These are phyloP conservation scores for Rauvolfia tetraphylla DNA, from an alignment of 257 asterid species.

Conservation along the genomic window DNA sequence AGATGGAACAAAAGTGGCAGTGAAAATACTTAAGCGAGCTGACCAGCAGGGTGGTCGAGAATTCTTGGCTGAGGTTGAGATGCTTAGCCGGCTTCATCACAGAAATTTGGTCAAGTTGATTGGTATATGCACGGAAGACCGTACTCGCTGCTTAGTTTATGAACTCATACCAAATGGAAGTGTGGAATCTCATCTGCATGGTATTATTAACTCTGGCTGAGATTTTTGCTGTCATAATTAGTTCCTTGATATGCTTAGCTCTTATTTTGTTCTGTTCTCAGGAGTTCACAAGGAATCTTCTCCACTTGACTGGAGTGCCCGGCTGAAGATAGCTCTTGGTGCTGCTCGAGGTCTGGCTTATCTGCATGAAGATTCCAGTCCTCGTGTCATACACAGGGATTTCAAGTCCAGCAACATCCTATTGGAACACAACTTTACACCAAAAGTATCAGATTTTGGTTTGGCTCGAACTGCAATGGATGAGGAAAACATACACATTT, in stretches of 20 bases:
- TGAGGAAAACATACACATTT: constrained; percentile 71
- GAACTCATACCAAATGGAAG: constrained; percentile 81
- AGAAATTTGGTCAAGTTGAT: constrained; percentile 84
- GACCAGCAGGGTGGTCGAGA: constrained; percentile 93
- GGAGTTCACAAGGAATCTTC: constrained; percentile 69
- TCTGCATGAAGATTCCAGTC: constrained; percentile 95
- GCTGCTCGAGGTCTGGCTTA: constrained; percentile 94
- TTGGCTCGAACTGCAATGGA: constrained; percentile 83
- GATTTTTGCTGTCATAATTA: neutral
- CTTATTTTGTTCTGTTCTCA: constrained; percentile 25
- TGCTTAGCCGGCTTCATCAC: constrained; percentile 93
- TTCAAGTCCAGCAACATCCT: constrained; percentile 94
- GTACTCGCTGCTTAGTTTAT: constrained; percentile 70
- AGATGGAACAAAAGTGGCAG: constrained; percentile 76
- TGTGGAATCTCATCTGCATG: constrained; percentile 92
- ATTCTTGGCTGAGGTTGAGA: constrained; percentile 95
- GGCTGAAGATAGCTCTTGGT: constrained; percentile 90
- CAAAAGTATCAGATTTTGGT: constrained; percentile 94
- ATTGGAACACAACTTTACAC: constrained; percentile 73
- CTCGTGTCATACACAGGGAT: constrained; percentile 91
- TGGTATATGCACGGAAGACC: constrained; percentile 84
- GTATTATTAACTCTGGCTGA: constrained; percentile 31
- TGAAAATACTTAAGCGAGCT: constrained; percentile 81
- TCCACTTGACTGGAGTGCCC: constrained; percentile 84
- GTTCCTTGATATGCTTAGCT: neutral